These are phyloP conservation scores for Potentilla sterilis DNA, from an alignment of 306 rosid species.

Conservation along the genomic window DNA sequence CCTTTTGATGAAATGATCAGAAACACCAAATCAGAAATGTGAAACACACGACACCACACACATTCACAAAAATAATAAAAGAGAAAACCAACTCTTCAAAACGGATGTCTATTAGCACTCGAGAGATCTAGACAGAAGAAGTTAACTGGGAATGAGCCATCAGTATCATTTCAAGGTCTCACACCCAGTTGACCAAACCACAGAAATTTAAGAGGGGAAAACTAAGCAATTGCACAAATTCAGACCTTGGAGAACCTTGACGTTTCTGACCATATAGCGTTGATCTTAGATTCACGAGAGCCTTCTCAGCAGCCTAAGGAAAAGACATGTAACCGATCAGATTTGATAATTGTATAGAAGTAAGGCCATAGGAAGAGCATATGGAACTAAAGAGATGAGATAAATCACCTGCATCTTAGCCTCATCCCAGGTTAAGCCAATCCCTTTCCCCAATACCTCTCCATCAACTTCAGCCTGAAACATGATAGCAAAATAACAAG, in stretches of 20 bases:
- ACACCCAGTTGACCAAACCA: background rate
- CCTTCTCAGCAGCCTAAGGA: conserved; percentile 84
- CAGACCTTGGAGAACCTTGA: conserved; percentile 80
- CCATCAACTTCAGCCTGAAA: conserved; percentile 86
- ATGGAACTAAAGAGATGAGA: background rate
- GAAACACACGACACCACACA: background rate
- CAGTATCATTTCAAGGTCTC: background rate
- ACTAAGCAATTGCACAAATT: conserved; percentile 4
- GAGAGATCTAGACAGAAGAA: background rate
- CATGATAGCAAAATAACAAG: background rate
- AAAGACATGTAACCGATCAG: conserved; percentile 23
- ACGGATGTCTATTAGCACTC: background rate
- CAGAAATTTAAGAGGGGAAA: background rate
- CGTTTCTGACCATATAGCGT: conserved; percentile 55
- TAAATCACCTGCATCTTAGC: conserved; percentile 70
- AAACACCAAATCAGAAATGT: conserved; percentile 14
- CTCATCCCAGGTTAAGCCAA: conserved; percentile 86
- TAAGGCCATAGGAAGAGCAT: conserved; percentile 18
- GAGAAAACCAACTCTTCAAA: background rate
- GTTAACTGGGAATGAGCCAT: background rate
- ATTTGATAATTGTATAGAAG: conserved; percentile 9
- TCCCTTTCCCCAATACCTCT: conserved; percentile 71
- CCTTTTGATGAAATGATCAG: conserved; percentile 36
- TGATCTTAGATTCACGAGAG: conserved; percentile 73
- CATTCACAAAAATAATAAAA: background rate